These are phyloP conservation scores for Entonaema liquescens DNA, from an alignment of 495 filamentous ascomycete genomes.

Conservation along the genomic window DNA sequence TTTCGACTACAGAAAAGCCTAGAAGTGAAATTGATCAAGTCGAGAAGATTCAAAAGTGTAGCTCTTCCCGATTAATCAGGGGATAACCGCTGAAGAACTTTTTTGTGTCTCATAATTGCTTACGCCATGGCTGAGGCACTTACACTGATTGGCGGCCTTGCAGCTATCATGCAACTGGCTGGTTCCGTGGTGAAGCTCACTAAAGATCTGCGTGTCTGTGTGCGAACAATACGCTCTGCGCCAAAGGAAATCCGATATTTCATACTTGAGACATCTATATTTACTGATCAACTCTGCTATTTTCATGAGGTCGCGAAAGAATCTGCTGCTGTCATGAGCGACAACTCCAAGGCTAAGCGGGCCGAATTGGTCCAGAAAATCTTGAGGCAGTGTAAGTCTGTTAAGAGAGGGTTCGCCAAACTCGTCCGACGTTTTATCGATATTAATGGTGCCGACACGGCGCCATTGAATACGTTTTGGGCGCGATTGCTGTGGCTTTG, in stretches of 20 bases:
- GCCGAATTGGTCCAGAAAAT: constrained; percentile 18
- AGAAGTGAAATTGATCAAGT: constrained; percentile 1
- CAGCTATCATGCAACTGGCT: constrained; percentile 33
- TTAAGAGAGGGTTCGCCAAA: constrained; percentile 23
- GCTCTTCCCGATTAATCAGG: neutral
- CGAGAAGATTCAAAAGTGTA: constrained; percentile 3
- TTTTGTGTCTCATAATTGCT: neutral
- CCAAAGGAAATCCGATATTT: constrained; percentile 32
- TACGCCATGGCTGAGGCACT: constrained; percentile 28
- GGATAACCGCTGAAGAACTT: neutral
- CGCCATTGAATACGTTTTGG: constrained; percentile 15
- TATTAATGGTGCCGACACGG: constrained; percentile 10
- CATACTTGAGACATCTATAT: constrained; percentile 26
- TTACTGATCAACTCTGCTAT: constrained; percentile 14
- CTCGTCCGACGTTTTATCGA: constrained; percentile 26
- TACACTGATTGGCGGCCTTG: constrained; percentile 25
- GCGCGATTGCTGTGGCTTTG: constrained; percentile 29
- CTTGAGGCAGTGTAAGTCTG: constrained; percentile 26
- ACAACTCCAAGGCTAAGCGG: constrained; percentile 15
- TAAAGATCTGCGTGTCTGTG: constrained; percentile 6
- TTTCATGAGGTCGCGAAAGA: constrained; percentile 19
- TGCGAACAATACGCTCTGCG: constrained; percentile 20
- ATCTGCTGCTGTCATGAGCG: neutral
- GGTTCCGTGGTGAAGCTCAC: constrained; percentile 18
- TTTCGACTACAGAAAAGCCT: neutral